Conservation (phyloP, 176 grass and related monocot genomes). For the Stipa capillata region DNA sequence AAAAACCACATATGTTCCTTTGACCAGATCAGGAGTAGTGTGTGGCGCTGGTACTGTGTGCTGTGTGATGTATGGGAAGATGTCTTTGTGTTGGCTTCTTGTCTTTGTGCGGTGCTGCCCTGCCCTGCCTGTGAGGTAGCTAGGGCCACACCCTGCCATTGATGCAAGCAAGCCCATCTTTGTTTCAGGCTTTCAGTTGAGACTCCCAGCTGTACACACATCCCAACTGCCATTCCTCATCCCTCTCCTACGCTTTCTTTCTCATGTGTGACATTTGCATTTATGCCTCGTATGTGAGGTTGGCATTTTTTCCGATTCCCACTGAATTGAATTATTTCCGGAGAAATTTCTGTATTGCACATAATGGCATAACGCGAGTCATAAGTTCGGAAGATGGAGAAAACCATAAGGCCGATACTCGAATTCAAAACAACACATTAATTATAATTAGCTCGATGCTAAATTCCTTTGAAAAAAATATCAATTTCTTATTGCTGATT, state of each 20-base stretch:
- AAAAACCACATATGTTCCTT: conserved; percentile 29
- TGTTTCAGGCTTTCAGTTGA: conserved; percentile 46
- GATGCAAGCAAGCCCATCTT: conserved; percentile 33
- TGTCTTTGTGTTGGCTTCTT: conserved; percentile 41
- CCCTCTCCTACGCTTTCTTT: background rate
- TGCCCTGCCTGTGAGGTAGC: background rate
- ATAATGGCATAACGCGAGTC: background rate
- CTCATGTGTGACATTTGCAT: background rate
- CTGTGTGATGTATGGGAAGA: conserved; percentile 31
- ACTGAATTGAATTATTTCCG: too few relatives aligned
- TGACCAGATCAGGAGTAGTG: conserved; percentile 48
- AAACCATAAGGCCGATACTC: too few relatives aligned
- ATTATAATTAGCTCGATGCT: background rate
- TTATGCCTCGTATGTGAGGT: background rate
- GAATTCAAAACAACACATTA: background rate
- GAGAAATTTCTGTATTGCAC: too few relatives aligned
- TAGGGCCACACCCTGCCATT: conserved; percentile 41
- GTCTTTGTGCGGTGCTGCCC: conserved; percentile 44
- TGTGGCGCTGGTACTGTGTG: conserved; percentile 1
- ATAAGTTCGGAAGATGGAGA: background rate
- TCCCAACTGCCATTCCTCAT: conserved; percentile 23
- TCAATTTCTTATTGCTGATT: background rate
- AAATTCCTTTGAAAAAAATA: background rate
- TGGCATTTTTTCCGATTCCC: too few relatives aligned
- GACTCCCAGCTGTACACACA: conserved; percentile 45